phyloP scores from a whole-genome alignment of 2,329 filamentous ascomycete genomes.

The Lachnum nothofagi region DNA sequence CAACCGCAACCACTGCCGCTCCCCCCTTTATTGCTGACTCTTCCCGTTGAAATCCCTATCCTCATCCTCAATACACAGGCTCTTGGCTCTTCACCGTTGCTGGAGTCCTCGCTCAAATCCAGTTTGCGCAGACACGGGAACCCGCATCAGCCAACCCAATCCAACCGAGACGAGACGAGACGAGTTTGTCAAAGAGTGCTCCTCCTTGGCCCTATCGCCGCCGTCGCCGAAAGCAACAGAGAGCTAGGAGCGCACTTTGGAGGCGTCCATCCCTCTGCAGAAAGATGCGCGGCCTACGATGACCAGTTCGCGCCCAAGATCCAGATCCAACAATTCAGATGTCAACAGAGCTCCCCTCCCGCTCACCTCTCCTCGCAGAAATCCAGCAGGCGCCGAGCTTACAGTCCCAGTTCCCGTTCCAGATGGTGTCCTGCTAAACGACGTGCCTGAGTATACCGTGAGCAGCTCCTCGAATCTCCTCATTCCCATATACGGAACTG shows the following conservation, averaged over 20 bases:
- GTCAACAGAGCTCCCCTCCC: slow-evolving; percentile 17
- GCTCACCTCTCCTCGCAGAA: slow-evolving; percentile 20
- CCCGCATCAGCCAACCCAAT: no score
- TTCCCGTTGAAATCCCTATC: no score
- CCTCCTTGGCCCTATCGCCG: no score
- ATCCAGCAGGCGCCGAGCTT: slow-evolving; percentile 16
- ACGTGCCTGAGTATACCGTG: slow-evolving; percentile 29
- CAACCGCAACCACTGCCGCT: no score
- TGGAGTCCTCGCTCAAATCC: no score
- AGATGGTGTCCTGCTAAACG: slow-evolving; percentile 29
- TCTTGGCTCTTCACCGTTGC: no score
- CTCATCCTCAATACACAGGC: no score
- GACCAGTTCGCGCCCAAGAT: slow-evolving; percentile 31
- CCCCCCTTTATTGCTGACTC: no score
- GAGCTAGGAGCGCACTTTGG: not conserved
- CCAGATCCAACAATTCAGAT: slow-evolving; percentile 30
- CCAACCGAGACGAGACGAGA: no score
- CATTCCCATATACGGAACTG: slow-evolving; percentile 34
- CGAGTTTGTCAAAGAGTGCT: no score
- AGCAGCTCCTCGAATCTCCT: slow-evolving; percentile 33
- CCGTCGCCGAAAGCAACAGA: no score
- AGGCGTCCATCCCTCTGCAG: not conserved
- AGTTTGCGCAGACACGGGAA: no score
- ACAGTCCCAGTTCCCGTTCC: slow-evolving; percentile 20
- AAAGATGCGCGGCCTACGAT: slow-evolving; percentile 29